These are phyloP conservation scores for Calonectria honghensis DNA, from an alignment of 2,329 filamentous ascomycete species.

Conservation along the genomic window DNA sequence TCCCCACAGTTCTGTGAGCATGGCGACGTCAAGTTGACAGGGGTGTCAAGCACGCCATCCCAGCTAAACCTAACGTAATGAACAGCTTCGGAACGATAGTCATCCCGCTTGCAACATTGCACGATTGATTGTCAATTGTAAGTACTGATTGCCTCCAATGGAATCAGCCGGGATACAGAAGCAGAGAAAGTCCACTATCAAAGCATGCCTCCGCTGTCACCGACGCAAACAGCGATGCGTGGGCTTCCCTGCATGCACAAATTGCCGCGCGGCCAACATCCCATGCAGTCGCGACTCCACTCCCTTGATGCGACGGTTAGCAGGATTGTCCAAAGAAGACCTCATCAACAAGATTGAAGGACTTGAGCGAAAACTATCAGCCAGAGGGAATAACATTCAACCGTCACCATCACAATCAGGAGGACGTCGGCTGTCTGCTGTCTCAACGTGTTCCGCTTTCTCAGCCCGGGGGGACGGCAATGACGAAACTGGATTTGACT, in stretches of 20 bases:
- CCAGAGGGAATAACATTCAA: neutral
- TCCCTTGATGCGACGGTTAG: conserved; percentile 31
- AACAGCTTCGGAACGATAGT: neutral
- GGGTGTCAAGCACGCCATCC: conserved; percentile 16
- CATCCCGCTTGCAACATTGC: neutral
- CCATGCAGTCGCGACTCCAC: conserved; percentile 34
- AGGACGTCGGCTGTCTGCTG: neutral
- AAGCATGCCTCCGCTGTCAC: conserved; percentile 38
- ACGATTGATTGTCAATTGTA: neutral
- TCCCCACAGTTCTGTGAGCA: neutral
- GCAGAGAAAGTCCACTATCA: conserved; percentile 30
- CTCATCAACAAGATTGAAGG: conserved; percentile 33
- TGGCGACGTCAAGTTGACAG: neutral
- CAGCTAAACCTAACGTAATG: conserved; percentile 4
- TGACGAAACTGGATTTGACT: neutral
- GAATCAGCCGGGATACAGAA: conserved; percentile 19
- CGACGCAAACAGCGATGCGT: conserved; percentile 38
- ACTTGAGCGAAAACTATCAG: conserved; percentile 3
- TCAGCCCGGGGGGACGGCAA: neutral
- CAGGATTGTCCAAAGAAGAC: conserved; percentile 36
- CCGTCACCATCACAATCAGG: neutral
- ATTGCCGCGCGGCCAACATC: conserved; percentile 32
- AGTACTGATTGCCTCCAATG: neutral
- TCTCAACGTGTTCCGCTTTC: neutral
- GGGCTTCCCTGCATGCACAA: conserved; percentile 35